phyloP scores from a whole-genome alignment of 805 yeast genomes.

The Candida multigemmis region DNA sequence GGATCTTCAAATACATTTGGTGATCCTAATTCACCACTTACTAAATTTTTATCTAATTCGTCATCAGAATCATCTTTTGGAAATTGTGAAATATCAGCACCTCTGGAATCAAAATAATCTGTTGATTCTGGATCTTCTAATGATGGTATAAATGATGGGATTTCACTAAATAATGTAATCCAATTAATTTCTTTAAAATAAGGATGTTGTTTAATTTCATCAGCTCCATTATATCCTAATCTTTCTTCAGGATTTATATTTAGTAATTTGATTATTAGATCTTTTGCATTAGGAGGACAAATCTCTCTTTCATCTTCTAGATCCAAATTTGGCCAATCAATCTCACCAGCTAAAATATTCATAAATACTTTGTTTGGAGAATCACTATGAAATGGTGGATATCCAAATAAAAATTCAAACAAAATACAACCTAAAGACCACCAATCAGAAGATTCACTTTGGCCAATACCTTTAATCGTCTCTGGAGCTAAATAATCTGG shows the following conservation, averaged over 20 bases:
- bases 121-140: constrained; percentile 78
- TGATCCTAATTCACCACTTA: constrained; percentile 6
- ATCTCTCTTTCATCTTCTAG: constrained; percentile 42
- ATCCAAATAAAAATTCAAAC: constrained; percentile 87
- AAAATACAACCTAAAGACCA: constrained; percentile 97
- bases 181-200: constrained; percentile 70
- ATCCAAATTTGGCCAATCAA: constrained; percentile 76
- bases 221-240: constrained; percentile 70
- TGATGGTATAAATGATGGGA: constrained; percentile 77
- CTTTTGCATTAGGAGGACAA: constrained; percentile 63
- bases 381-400: constrained; percentile 86
- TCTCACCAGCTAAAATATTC: constrained; percentile 63
- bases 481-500: constrained; percentile 98
- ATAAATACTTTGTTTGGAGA: constrained; percentile 76
- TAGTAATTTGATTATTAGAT: constrained; percentile 57
- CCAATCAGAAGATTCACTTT: constrained; percentile 89
- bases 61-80: constrained; percentile 38
- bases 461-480: constrained; percentile 77
- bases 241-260: constrained; percentile 56
- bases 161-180: constrained; percentile 60
- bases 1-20: constrained; percentile 11
- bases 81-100: constrained; percentile 66
- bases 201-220: constrained; percentile 71
- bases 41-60: constrained; percentile 6
- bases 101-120: constrained; percentile 85